phyloP scores from a whole-genome alignment of 2,329 filamentous ascomycete species.

The Aspergillus arachidicola region DNA sequence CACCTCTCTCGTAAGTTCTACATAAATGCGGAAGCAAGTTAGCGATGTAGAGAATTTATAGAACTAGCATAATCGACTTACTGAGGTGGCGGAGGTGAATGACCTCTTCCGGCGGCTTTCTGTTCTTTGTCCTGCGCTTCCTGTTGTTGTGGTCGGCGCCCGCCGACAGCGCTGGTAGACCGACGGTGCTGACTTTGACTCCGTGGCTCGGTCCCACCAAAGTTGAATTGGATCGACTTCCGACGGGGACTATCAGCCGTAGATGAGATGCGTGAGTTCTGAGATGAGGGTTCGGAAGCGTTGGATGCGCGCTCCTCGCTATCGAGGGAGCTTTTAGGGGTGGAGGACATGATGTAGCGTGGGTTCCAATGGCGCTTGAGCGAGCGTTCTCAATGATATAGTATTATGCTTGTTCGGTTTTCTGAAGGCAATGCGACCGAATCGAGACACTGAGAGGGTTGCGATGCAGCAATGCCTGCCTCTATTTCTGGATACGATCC shows the following conservation, averaged over 20 bases:
- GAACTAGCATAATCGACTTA: slow-evolving; percentile 23
- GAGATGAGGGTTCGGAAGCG: slow-evolving; percentile 16
- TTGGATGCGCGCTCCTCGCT: slow-evolving; percentile 11
- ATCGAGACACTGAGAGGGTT: not conserved
- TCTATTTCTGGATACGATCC: not conserved
- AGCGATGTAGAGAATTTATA: not conserved
- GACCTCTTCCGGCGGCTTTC: slow-evolving; percentile 29
- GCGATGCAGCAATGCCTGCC: not conserved
- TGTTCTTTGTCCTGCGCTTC: slow-evolving; percentile 29
- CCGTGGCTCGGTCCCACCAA: slow-evolving; percentile 31
- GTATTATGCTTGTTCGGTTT: not conserved
- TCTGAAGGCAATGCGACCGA: not conserved
- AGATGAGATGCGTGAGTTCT: slow-evolving; percentile 23
- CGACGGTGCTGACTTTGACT: slow-evolving; percentile 32
- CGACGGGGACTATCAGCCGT: slow-evolving; percentile 31
- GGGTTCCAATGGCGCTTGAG: not conserved
- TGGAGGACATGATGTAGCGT: slow-evolving; percentile 11
- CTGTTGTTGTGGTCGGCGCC: slow-evolving; percentile 28
- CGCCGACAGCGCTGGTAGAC: slow-evolving; percentile 29
- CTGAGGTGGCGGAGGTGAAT: slow-evolving; percentile 46
- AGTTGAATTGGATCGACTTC: slow-evolving; percentile 44
- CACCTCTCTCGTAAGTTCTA: slow-evolving; percentile 66
- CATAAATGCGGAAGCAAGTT: slow-evolving; percentile 3
- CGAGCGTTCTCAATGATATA: not conserved
- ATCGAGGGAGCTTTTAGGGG: slow-evolving; percentile 17